These are phyloP conservation scores for Fusarium sp. DNA, from an alignment of 2,329 filamentous ascomycete genomes.

Conservation along the genomic window DNA sequence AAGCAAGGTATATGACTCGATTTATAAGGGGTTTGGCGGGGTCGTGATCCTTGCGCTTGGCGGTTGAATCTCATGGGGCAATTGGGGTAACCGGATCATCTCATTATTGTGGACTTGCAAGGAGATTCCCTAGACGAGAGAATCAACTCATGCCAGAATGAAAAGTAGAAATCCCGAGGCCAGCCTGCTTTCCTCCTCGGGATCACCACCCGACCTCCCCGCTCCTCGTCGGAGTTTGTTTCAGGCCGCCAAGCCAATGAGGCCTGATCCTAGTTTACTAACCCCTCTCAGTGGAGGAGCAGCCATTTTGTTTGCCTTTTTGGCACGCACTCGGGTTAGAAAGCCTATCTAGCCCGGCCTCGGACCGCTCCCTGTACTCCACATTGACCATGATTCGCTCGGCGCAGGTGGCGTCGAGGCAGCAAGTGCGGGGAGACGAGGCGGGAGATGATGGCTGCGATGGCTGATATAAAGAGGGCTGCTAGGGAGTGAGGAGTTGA, in stretches of 20 bases:
- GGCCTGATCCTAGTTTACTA: not conserved
- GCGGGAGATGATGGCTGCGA: not conserved
- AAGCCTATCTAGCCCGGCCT: not conserved
- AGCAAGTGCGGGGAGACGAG: conserved; percentile 19
- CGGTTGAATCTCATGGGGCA: not conserved
- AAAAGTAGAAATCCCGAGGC: not conserved
- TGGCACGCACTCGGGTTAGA: conserved; percentile 2
- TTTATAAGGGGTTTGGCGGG: not conserved
- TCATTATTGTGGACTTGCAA: not conserved
- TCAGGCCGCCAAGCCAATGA: not conserved
- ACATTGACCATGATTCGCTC: conserved; percentile 13
- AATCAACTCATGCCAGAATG: not conserved
- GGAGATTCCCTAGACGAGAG: not conserved
- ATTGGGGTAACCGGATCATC: not conserved
- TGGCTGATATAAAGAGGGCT: conserved; percentile 1
- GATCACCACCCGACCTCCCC: conserved; percentile 1
- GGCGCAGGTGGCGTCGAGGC: not conserved
- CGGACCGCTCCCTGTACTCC: conserved; percentile 7
- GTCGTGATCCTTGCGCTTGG: not conserved
- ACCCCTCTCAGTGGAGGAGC: not conserved
- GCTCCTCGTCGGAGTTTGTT: not conserved
- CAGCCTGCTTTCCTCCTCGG: not conserved
- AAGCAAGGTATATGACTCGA: not conserved
- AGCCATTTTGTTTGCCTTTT: not conserved
- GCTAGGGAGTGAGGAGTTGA: not conserved